These are phyloP conservation scores for Candida andamanensis DNA, from an alignment of 805 yeast genomes.

Conservation along the genomic window DNA sequence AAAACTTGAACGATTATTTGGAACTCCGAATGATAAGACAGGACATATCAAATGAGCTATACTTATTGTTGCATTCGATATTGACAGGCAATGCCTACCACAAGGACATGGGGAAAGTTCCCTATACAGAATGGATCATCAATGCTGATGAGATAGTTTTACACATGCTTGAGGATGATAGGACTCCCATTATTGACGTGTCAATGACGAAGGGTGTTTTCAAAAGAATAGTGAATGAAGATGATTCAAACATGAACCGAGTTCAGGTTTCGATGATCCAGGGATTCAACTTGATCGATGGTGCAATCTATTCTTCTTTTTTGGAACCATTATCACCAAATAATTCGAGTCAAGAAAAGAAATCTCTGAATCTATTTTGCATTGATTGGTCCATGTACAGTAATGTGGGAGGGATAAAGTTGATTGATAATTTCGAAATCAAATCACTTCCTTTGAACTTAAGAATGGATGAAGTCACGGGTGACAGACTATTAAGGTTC, in stretches of 20 bases:
- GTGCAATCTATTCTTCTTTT: slow-evolving; percentile 27
- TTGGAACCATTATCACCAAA: slow-evolving; percentile 22
- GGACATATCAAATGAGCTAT: slow-evolving; percentile 30
- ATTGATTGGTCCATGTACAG: slow-evolving; percentile 41
- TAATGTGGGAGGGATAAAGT: slow-evolving; percentile 37
- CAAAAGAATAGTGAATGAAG: slow-evolving; percentile 30
- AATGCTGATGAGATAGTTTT: slow-evolving; percentile 36
- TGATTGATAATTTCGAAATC: slow-evolving; percentile 35
- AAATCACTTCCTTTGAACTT: slow-evolving; percentile 33
- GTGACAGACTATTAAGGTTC: slow-evolving; percentile 32
- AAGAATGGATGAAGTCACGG: slow-evolving; percentile 35
- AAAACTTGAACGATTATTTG: slow-evolving; percentile 40
- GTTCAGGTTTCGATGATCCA: slow-evolving; percentile 34
- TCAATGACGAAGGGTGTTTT: slow-evolving; percentile 31
- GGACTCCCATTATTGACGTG: slow-evolving; percentile 35
- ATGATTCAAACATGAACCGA: slow-evolving; percentile 36
- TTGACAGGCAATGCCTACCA: slow-evolving; percentile 28
- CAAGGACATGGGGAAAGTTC: slow-evolving; percentile 14
- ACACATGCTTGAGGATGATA: slow-evolving; percentile 38
- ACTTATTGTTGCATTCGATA: slow-evolving; percentile 31
- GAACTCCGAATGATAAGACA: slow-evolving; percentile 29
- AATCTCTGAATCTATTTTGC: slow-evolving; percentile 17
- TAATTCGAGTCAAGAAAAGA: neutral
- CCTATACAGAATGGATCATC: slow-evolving; percentile 30
- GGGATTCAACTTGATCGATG: slow-evolving; percentile 29